Percentiles rank a stretch among this genome's conserved stretches.
phyloP scores from a whole-genome alignment of 2,329 filamentous ascomycete genomes.

The Periconia digitata region DNA sequence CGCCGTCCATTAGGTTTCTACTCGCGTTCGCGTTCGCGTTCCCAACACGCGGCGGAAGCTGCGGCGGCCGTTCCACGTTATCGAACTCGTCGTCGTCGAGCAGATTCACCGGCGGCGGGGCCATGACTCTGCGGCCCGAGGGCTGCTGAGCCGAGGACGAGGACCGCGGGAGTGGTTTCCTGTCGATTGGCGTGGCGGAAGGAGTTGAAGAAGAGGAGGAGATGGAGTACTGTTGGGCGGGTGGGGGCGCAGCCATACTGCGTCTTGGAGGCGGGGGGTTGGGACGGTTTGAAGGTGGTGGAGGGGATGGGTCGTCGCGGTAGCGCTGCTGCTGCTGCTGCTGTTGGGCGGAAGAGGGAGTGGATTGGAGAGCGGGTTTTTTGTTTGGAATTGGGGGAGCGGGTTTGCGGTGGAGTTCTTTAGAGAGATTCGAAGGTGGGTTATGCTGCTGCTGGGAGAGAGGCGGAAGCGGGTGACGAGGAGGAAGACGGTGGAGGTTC shows the following conservation, averaged over 20 bases:
- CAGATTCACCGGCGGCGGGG: constrained; percentile 17
- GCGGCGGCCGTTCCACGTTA: constrained; percentile 27
- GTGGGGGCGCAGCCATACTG: constrained; percentile 26
- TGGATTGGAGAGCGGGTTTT: constrained; percentile 32
- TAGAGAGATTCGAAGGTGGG: constrained; percentile 12
- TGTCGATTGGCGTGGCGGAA: too few relatives aligned
- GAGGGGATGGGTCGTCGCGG: constrained; percentile 21
- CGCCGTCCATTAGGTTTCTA: constrained; percentile 39
- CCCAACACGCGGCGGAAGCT: constrained; percentile 36
- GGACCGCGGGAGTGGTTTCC: too few relatives aligned
- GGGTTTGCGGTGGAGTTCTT: constrained; percentile 35
- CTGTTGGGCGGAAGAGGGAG: constrained; percentile 14
- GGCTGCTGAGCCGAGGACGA: neutral
- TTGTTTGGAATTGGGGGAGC: constrained; percentile 37
- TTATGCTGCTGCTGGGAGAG: neutral
- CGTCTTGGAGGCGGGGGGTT: constrained; percentile 25
- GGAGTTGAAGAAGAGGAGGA: neutral
- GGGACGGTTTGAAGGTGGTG: constrained; percentile 5
- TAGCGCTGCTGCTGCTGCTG: constrained; percentile 20
- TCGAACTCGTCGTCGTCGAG: constrained; percentile 18
- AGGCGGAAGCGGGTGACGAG: constrained; percentile 4
- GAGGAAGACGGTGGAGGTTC: constrained; percentile 15
- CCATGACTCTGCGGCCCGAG: constrained; percentile 26
- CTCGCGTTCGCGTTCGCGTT: constrained; percentile 19
- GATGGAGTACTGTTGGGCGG: neutral